Base-by-base conservation (phyloP, 1,284 basidiomycete species). In the Vanrija pseudolonga region DNA sequence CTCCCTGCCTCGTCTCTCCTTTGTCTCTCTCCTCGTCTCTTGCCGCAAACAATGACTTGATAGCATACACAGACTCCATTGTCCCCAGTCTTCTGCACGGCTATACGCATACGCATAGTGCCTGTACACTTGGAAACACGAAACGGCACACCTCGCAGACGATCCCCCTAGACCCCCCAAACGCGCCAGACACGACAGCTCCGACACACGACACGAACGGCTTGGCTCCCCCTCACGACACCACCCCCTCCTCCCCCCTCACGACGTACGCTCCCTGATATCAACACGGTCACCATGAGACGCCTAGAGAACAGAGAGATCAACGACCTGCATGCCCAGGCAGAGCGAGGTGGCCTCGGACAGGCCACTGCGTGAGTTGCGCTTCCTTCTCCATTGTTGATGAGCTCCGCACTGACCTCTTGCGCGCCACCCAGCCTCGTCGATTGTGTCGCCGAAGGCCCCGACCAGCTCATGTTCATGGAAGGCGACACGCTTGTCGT, bases 391-490 rank as follows among this genome's bases (percentile, higher is more conserved):
- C 36, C 23, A 23, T 48, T 28, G 12, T 49, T 36, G 8, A 7
- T 39, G 32, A 32, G 14, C 39, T n/a, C 11, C 5, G 17, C 20
- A 36, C 19, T 26, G 32, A 38, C 18, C 38, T 40, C 49, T 51
- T 8, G 48, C n/a, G 24, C 32, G 37, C 47, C 24, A 41, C 36
- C 3, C 56, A 71, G 72, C 4, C 49, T 65, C 19, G 64, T 63
- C 11, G 89, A 93, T 68, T 90, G 87, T 64, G 82, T 89, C 8
- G 89, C 89, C 2, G 84, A 90, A 69, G 79, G 81, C 42, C 77
- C 83, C 12, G 86, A 87, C 44, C 89, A 92, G 72, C 80, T 94
- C 50, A 94, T 94, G 90, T 93, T 93, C 71, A 78, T 92, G 58
- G 85, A 87, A 79, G 87, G 85, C 60, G 90, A 94, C 66, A 83